Evolutionary conservation across 768 basidiomycete genomes (phyloP).

Genomic region (Boletales sp.): DNA sequence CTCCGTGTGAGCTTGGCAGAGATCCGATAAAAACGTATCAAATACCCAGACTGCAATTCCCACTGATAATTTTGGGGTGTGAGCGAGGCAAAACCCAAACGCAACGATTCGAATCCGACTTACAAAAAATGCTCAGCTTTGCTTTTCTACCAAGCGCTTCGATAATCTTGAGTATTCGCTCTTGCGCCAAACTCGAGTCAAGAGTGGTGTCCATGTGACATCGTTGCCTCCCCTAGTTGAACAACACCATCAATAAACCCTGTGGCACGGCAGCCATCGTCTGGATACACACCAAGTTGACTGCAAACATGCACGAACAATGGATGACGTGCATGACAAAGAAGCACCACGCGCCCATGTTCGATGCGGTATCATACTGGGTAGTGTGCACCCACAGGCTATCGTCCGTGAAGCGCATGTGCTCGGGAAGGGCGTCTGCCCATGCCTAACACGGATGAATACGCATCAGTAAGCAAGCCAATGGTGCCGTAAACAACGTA

Average conservation of each 20-base stretch:
- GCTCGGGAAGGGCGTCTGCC: slow-evolving; percentile 63
- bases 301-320: slow-evolving; percentile 61
- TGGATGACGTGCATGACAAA: slow-evolving; percentile 72
- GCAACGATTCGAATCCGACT: slow-evolving; percentile 31
- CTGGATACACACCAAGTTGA: slow-evolving; percentile 53
- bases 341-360: slow-evolving; percentile 79
- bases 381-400: slow-evolving; percentile 64
- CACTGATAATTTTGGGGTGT: slow-evolving; percentile 41
- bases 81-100: slow-evolving; percentile 18
- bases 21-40: slow-evolving; percentile 23
- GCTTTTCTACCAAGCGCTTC: slow-evolving; percentile 38
- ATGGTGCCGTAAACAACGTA: slow-evolving; percentile 5
- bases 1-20: slow-evolving; percentile 11
- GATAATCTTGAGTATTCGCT: slow-evolving; percentile 39
- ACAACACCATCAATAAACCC: background rate
- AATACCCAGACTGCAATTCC: slow-evolving; percentile 60
- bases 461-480: slow-evolving; percentile 3
- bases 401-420: slow-evolving; percentile 68
- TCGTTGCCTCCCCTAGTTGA: slow-evolving; percentile 29
- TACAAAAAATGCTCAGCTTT: slow-evolving; percentile 43
- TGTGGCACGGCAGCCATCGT: background rate
- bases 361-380: slow-evolving; percentile 79
- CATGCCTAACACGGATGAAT: slow-evolving; percentile 46
- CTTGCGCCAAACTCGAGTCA: slow-evolving; percentile 33
- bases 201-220: slow-evolving; percentile 25